Evolutionary conservation across 768 basidiomycete species (phyloP).

Genomic region (Russula earlei): DNA sequence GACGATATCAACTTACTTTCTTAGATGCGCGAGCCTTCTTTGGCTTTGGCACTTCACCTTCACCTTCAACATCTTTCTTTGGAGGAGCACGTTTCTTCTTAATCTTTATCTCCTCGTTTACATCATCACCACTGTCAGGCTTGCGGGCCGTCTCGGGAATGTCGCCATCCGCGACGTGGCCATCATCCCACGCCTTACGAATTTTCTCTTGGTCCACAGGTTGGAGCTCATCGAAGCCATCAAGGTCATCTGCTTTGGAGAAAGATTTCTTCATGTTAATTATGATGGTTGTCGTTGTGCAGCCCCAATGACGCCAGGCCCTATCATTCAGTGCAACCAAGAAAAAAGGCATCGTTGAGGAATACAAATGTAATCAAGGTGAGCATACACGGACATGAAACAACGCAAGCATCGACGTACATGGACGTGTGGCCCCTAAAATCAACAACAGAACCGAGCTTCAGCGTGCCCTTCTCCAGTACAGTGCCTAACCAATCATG

Average conservation of each 20-base stretch:
- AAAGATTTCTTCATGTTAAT: conserved; percentile 59
- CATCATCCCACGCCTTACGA: conserved; percentile 62
- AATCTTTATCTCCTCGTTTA: conserved; percentile 30
- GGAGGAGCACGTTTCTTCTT: conserved; percentile 20
- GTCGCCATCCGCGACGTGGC: conserved; percentile 75
- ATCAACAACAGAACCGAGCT: conserved; percentile 69
- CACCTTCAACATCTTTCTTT: conserved; percentile 29
- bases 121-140: conserved; percentile 34
- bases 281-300: conserved; percentile 60
- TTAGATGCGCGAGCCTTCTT: conserved; percentile 25
- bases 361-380: background rate
- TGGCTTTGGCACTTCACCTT: conserved; percentile 29
- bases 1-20: conserved; percentile 14
- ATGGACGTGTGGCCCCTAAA: conserved; percentile 59
- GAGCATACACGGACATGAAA: background rate
- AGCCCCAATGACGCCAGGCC: conserved; percentile 89
- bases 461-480: conserved; percentile 63
- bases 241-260: conserved; percentile 55
- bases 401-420: conserved; percentile 31
- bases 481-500: conserved; percentile 42
- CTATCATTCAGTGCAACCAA: conserved; percentile 28
- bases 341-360: background rate
- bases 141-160: conserved; percentile 68
- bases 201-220: conserved; percentile 65
- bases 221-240: conserved; percentile 72